A percentile compares a stretch with the other conserved stretches of the same genome.
phyloP scores from a whole-genome alignment of 202 grass and related monocot species.

The Brachypodium distachyon region DNA sequence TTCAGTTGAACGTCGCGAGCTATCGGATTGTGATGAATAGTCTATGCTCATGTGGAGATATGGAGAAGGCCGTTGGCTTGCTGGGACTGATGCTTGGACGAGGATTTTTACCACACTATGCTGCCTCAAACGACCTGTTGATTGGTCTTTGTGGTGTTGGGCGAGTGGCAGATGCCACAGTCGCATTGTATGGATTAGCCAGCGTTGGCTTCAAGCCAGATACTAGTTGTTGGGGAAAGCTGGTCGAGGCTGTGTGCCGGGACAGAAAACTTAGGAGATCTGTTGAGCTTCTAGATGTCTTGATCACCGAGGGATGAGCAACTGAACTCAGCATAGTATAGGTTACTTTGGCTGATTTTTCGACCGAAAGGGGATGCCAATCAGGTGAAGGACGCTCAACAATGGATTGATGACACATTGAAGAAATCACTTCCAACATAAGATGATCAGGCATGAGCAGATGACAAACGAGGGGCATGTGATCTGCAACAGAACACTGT shows the following conservation, averaged over 20 bases:
- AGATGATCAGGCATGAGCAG: not conserved
- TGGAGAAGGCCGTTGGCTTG: conserved; percentile 50
- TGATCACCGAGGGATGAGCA: conserved; percentile 34
- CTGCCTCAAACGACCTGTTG: conserved; percentile 64
- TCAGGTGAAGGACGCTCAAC: not conserved
- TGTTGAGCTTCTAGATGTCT: conserved; percentile 48
- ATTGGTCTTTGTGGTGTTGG: conserved; percentile 59
- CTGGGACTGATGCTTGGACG: conserved; percentile 57
- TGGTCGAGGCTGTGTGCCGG: conserved; percentile 45
- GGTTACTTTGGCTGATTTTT: not conserved
- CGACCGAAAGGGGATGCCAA: not conserved
- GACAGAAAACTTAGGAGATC: conserved; percentile 58
- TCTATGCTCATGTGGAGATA: conserved; percentile 42
- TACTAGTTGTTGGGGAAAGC: conserved; percentile 39
- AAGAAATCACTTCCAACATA: not conserved
- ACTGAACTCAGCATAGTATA: not conserved
- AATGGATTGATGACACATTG: not conserved
- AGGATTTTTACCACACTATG: conserved; percentile 73
- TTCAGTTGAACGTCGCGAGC: conserved; percentile 53
- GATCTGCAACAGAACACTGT: not conserved
- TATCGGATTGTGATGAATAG: conserved; percentile 80
- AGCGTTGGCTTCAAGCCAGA: conserved; percentile 62
- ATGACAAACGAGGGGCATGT: not conserved
- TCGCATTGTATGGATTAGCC: conserved; percentile 55
- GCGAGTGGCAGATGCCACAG: conserved; percentile 48